These are phyloP conservation scores for Skeletonema grethae DNA, from an alignment of 108 stramenopile genomes.

Conservation along the genomic window DNA sequence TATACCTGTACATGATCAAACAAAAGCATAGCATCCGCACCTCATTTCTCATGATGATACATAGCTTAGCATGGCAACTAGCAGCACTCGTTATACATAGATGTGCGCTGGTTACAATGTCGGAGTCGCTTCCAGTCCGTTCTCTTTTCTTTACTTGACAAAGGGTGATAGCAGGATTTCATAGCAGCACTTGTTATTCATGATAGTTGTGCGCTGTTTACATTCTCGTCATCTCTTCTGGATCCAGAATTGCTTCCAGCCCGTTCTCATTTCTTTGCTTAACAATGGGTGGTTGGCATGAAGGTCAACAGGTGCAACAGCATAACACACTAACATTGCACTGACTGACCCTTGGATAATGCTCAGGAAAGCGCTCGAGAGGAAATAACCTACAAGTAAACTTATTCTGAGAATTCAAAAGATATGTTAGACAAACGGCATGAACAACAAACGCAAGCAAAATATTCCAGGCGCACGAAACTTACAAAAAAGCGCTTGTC, in stretches of 20 bases:
- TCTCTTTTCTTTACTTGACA: constrained; percentile 56
- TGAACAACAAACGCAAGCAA: not conserved
- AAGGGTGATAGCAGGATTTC: constrained; percentile 48
- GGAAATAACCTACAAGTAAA: constrained; percentile 59
- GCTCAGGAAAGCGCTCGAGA: constrained; percentile 62
- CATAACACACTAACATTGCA: constrained; percentile 85
- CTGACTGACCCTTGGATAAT: constrained; percentile 80
- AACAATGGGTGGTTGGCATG: constrained; percentile 66
- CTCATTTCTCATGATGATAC: not conserved
- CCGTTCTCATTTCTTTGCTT: constrained; percentile 55
- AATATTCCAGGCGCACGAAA: not conserved
- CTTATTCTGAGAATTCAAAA: constrained; percentile 48
- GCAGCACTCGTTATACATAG: too few species aligned
- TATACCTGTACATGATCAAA: constrained; percentile 1
- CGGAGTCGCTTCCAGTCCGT: constrained; percentile 49
- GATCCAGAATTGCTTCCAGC: constrained; percentile 57
- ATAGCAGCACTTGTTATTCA: not conserved
- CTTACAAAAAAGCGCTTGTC: constrained; percentile 64
- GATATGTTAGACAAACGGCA: constrained; percentile 8
- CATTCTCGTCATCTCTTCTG: constrained; percentile 17
- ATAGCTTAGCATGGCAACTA: not conserved
- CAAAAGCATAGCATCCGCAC: not conserved
- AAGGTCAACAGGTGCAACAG: constrained; percentile 66
- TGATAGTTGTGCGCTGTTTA: not conserved
- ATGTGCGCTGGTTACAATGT: not conserved